Conservation (phyloP, 805 yeast genomes). For the Martiniozyma abietophila region DNA sequence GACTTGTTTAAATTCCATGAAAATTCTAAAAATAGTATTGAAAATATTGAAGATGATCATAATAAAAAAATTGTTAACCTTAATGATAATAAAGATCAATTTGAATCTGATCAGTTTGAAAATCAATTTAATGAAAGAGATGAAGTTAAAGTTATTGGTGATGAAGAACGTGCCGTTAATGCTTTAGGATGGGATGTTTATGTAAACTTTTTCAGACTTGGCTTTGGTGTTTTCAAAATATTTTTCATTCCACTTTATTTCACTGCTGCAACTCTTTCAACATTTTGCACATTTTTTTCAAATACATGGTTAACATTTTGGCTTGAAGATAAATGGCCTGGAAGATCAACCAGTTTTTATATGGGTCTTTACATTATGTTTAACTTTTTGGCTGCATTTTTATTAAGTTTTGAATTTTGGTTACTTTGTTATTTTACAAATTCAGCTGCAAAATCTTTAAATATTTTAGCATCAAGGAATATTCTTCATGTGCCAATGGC, state of each 20-base stretch:
- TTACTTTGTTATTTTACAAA: constrained; percentile 40
- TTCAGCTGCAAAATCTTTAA: constrained; percentile 48
- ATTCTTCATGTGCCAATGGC: constrained; percentile 74
- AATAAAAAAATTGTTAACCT: constrained; percentile 17
- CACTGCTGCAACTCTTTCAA: constrained; percentile 24
- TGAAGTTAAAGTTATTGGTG: constrained; percentile 29
- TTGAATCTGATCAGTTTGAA: constrained; percentile 11
- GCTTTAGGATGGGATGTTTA: constrained; percentile 41
- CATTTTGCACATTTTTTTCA: constrained; percentile 47
- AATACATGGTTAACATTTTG: constrained; percentile 81
- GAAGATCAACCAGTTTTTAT: constrained; percentile 43
- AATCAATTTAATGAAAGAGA: constrained; percentile 10
- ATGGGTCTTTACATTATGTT: constrained; percentile 66
- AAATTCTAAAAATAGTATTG: constrained; percentile 22
- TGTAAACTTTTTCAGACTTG: constrained; percentile 39
- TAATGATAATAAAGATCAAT: constrained; percentile 11
- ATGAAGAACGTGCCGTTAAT: constrained; percentile 53
- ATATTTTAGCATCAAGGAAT: constrained; percentile 36
- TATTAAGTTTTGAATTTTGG: constrained; percentile 34
- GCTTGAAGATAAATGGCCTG: constrained; percentile 46
- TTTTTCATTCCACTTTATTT: constrained; percentile 24
- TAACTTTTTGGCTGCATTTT: constrained; percentile 38
- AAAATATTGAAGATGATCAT: constrained; percentile 8
- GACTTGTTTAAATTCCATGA: constrained; percentile 31
- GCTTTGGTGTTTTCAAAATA: constrained; percentile 38